Evolutionary conservation across 345 rosid genomes (phyloP), one percentile per base, ranked within the genome.

Genomic region (Odontarrhena argentea): DNA sequence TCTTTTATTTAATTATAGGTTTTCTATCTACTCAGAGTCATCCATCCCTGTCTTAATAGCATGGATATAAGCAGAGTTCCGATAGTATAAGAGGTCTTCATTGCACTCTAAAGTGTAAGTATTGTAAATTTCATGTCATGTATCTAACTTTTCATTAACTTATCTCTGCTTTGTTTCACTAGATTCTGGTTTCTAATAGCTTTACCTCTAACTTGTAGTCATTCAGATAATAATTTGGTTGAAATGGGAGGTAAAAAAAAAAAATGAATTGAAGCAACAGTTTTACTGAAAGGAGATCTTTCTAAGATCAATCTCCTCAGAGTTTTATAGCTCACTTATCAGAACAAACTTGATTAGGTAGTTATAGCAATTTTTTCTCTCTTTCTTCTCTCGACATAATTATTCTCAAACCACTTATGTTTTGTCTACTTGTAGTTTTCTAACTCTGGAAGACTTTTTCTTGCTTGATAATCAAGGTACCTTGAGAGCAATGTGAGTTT

Each of bases 261-360:
- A 77, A 88, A 88, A 69, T 96, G 91, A 63, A 95, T 87, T 74
- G 97, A 94, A 64, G 85, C 76, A 49, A 84, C 91, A 55, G 86
- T 85, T 75, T 82, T 94, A 80, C 78, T 91, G 58, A 96, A 94
- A 80, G 96, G 89, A 72, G 97, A 97, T 74, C 87, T 91, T 43
- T 8, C 88, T 60, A 88, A n/a, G 88, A 86, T 83, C 96, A 32
- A 73, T 85, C 55, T 94, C 97, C 68, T 55, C 86, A 25, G 84
- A 79, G 65, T 74, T 85, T 43, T 77, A 84, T 73, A 76, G 71
- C 70, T 77, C 89, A 47, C 67, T 87, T 53, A 68, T 87, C 65
- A 94, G 81, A 80, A 71, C 82, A 12, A 91, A 86, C 80, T 66
- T 94, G 74, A 84, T 83, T 59, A 88, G 97, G 96, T 93, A 48